phyloP scores from a whole-genome alignment of 2,329 filamentous ascomycete genomes.

The Chrysoporthe deuterocubensis region DNA sequence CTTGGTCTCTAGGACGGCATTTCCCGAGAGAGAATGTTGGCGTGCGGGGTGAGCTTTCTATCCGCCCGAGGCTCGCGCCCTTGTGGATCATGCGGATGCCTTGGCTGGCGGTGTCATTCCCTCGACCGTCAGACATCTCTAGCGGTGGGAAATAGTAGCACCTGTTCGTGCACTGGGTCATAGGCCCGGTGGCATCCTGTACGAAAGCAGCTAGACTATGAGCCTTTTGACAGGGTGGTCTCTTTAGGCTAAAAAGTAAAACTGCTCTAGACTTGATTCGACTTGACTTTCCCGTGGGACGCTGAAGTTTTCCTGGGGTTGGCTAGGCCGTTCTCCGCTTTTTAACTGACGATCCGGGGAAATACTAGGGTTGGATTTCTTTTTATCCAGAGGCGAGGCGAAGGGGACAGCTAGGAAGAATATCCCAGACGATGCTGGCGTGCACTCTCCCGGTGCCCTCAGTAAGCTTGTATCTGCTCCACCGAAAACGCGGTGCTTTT shows the following conservation, averaged over 20 bases:
- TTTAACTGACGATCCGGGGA: constrained; percentile 2
- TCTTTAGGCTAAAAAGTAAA: constrained; percentile 5
- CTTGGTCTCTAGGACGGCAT: not conserved
- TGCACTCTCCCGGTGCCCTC: not conserved
- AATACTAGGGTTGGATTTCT: not conserved
- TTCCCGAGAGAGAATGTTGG: not conserved
- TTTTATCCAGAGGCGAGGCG: not conserved
- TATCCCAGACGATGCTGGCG: not conserved
- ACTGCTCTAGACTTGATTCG: not conserved
- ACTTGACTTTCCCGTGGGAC: constrained; percentile 2
- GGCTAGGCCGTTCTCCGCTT: constrained; percentile 3
- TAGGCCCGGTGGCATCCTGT: not conserved
- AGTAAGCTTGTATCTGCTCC: not conserved
- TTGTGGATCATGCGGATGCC: not conserved
- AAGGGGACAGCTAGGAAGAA: not conserved
- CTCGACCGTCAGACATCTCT: not conserved
- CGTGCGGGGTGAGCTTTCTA: not conserved
- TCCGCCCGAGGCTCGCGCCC: not conserved
- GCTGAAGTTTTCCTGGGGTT: constrained; percentile 2
- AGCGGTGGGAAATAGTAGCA: not conserved
- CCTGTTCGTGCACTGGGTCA: not conserved
- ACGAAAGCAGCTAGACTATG: not conserved
- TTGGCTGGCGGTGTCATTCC: not conserved
- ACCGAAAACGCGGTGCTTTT: not conserved
- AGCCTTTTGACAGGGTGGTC: not conserved